Conservation (phyloP, 1,284 basidiomycete genomes). For the Trametes polyzona region DNA sequence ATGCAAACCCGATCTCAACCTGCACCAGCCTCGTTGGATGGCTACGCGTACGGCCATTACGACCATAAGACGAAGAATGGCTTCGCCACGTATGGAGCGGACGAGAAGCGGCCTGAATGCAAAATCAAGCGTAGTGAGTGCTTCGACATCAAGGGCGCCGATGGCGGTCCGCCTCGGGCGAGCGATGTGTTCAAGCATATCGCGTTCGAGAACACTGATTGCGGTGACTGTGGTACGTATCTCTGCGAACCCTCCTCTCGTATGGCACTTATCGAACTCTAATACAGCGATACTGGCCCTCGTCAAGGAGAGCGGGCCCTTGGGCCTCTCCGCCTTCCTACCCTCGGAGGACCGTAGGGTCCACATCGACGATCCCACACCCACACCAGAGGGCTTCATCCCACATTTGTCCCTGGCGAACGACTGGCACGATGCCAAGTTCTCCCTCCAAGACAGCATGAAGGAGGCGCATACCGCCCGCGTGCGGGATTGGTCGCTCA, state of each 20-base stretch:
- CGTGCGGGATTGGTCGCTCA: conserved; percentile 44
- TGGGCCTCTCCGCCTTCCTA: conserved; percentile 50
- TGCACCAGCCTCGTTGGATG: conserved; percentile 37
- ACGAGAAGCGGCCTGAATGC: conserved; percentile 17
- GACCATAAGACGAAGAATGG: conserved; percentile 10
- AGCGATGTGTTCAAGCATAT: conserved; percentile 48
- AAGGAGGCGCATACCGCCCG: conserved; percentile 35
- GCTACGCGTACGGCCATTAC: conserved; percentile 33
- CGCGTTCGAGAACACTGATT: conserved; percentile 46
- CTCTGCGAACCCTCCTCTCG: background rate
- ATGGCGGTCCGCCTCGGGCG: conserved; percentile 19
- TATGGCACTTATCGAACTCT: background rate
- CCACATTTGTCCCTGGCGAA: conserved; percentile 46
- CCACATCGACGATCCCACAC: conserved; percentile 16
- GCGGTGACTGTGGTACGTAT: conserved; percentile 54
- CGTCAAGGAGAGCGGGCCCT: conserved; percentile 45
- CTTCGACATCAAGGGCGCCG: conserved; percentile 19
- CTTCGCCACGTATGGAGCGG: conserved; percentile 22
- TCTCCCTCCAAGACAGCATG: conserved; percentile 44
- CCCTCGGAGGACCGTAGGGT: conserved; percentile 35
- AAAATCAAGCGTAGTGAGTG: conserved; percentile 29
- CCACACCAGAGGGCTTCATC: conserved; percentile 12
- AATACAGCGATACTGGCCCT: conserved; percentile 52
- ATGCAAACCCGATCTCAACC: no score
- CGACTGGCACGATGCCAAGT: conserved; percentile 41